A percentile compares a stretch with the other conserved stretches of the same genome.
Evolutionary conservation across 768 basidiomycete species (phyloP).

Genomic region (Kwoniella botswanensis): DNA sequence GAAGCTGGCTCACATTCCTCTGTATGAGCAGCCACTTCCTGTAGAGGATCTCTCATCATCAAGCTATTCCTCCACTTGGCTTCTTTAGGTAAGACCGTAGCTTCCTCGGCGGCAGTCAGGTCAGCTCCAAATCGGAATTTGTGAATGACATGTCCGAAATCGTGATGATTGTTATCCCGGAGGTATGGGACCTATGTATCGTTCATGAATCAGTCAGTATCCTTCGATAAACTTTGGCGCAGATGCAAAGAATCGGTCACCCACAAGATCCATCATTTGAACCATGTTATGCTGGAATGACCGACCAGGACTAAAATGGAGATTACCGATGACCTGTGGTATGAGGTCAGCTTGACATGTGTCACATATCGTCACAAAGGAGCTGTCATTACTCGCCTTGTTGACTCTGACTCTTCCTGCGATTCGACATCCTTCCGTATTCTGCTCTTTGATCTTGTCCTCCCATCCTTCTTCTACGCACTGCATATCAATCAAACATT

Average conservation of each 20-base stretch:
- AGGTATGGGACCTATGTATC: conserved; percentile 83
- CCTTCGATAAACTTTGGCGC: conserved; percentile 2
- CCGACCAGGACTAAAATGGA: conserved; percentile 90
- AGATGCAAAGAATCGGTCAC: background rate
- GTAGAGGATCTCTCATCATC: conserved; percentile 79
- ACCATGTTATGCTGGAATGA: conserved; percentile 88
- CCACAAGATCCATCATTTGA: conserved; percentile 60
- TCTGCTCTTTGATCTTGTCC: conserved; percentile 88
- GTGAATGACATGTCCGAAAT: conserved; percentile 89
- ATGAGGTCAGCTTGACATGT: conserved; percentile 9
- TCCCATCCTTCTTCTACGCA: conserved; percentile 94
- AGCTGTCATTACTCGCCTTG: conserved; percentile 67
- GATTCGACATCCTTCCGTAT: conserved; percentile 92
- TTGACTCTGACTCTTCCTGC: conserved; percentile 90
- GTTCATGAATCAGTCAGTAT: conserved; percentile 61
- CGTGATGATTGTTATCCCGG: conserved; percentile 82
- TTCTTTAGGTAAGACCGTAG: conserved; percentile 46
- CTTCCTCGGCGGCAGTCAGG: conserved; percentile 63
- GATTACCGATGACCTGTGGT: conserved; percentile 71
- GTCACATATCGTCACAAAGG: background rate
- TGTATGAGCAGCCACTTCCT: conserved; percentile 63
- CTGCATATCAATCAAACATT: conserved; percentile 59
- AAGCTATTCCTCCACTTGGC: conserved; percentile 64
- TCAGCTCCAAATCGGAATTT: conserved; percentile 76
- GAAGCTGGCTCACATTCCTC: conserved; percentile 59